Conservation (phyloP, 352 stramenopile genomes). For the Elongisporangium anandrum region DNA sequence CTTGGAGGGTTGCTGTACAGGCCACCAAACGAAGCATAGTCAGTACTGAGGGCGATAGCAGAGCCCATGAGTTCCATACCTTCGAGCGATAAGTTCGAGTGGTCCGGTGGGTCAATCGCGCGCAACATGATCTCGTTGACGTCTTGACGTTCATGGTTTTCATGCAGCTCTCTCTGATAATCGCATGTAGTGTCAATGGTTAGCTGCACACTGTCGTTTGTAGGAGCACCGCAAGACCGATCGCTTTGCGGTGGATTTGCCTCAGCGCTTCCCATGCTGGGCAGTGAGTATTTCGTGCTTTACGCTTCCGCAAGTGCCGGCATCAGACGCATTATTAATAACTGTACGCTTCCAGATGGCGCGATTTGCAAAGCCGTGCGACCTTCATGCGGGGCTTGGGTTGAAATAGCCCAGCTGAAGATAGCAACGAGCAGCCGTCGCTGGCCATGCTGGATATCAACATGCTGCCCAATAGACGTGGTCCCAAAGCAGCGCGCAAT, state of each 20-base stretch:
- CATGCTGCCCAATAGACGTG: neutral
- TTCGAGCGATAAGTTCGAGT: constrained; percentile 14
- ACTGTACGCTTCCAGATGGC: neutral
- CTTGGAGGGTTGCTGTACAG: constrained; percentile 17
- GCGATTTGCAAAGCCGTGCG: neutral
- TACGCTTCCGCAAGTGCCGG: neutral
- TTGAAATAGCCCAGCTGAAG: neutral
- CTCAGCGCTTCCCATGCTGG: neutral
- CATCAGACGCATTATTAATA: neutral
- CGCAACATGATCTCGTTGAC: constrained; percentile 20
- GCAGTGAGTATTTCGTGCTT: neutral
- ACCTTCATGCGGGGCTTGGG: neutral
- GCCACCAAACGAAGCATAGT: neutral
- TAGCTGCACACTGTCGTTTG: neutral
- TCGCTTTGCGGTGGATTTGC: neutral
- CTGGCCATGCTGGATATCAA: neutral
- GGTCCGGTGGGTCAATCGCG: constrained; percentile 27
- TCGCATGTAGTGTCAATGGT: neutral
- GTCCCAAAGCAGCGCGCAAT: neutral
- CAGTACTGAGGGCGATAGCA: neutral
- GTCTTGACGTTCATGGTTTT: neutral
- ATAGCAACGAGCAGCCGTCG: no score
- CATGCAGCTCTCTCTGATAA: neutral
- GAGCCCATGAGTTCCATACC: constrained; percentile 4
- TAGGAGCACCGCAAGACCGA: neutral